These are phyloP conservation scores for sweet orange (Citrus sinensis) DNA, from an alignment of 345 rosid species.

Conservation along the genomic window DVS_A1.0 CM039162.1:18889001-18889500, in stretches of 20 bases:
- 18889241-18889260: conserved; percentile 58
- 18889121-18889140: neutral
- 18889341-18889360: neutral
- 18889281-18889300: conserved; percentile 28
- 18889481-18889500: neutral
- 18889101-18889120: neutral
- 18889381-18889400: conserved; percentile 17
- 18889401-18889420: neutral
- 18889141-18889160: neutral
- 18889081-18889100: neutral
- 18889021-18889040: neutral
- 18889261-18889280: conserved; percentile 55
- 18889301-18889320: conserved; percentile 18
- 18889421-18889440: neutral
- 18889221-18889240: conserved; percentile 34
- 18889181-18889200: conserved; percentile 3
- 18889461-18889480: neutral
- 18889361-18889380: conserved; percentile 12
- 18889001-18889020: neutral
- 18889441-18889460: neutral
- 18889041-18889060: neutral
- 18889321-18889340: neutral
- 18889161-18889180: neutral
- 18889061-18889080: neutral
- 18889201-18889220: conserved; percentile 51